Conservation (phyloP, 176 grass and related monocot genomes). For the Paspalum notatum region DNA sequence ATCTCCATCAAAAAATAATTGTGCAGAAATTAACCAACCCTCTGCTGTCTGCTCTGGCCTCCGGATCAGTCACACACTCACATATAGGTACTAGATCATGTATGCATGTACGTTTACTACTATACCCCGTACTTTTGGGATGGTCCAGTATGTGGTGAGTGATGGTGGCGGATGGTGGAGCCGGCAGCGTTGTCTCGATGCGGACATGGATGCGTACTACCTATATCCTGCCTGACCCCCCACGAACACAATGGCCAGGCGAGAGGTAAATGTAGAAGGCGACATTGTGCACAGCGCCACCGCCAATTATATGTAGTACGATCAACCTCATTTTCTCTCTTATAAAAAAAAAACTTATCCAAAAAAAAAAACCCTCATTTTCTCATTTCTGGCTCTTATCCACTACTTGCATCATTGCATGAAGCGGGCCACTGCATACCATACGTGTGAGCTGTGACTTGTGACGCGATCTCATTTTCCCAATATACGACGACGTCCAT, state of each 20-base stretch:
- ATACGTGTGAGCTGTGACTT: no score
- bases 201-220: background rate
- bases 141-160: background rate
- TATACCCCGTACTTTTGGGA: background rate
- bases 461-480: no score
- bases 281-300: background rate
- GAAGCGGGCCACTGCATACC: background rate
- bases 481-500: no score
- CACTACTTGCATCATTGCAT: no score
- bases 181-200: background rate
- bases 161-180: background rate
- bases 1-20: background rate
- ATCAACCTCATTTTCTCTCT: background rate
- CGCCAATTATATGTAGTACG: background rate
- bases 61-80: background rate
- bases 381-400: no score
- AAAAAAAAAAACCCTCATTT: no score
- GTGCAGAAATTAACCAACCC: background rate
- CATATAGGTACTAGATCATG: background rate
- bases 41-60: background rate
- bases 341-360: no score
- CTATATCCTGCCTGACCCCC: background rate
- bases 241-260: background rate
- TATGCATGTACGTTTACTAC: no score
- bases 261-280: background rate